Conservation (phyloP, 768 basidiomycete species). For the Roridomyces roridus region DNA sequence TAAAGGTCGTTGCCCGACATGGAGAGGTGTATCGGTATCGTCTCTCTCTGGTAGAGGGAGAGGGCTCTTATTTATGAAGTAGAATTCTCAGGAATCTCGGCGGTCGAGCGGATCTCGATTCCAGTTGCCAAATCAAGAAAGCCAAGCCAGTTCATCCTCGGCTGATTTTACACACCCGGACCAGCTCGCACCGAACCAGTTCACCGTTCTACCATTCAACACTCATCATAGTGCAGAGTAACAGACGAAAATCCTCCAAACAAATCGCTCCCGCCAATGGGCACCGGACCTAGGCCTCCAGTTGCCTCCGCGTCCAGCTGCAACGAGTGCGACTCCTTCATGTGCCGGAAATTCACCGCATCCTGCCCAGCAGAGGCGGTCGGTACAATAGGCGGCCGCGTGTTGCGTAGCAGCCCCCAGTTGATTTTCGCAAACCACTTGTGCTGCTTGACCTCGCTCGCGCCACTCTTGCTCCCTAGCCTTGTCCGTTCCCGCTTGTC, state of each 20-base stretch:
- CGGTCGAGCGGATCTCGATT: slow-evolving; percentile 1
- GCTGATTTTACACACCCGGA: neutral
- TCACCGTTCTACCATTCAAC: slow-evolving; percentile 43
- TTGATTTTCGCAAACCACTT: slow-evolving; percentile 97
- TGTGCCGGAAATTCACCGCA: slow-evolving; percentile 86
- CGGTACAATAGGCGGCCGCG: slow-evolving; percentile 90
- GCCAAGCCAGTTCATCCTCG: neutral
- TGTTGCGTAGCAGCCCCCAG: slow-evolving; percentile 95
- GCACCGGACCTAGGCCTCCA: slow-evolving; percentile 44
- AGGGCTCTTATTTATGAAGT: too few relatives aligned
- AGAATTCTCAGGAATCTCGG: slow-evolving; percentile 16
- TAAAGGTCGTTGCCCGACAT: too few relatives aligned
- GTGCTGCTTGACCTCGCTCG: slow-evolving; percentile 98
- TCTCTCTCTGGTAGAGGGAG: too few relatives aligned
- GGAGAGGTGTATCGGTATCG: too few relatives aligned
- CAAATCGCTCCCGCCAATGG: slow-evolving; percentile 64
- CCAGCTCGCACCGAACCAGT: neutral
- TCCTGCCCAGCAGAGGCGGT: slow-evolving; percentile 78
- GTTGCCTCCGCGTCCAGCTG: slow-evolving; percentile 72
- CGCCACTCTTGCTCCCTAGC: slow-evolving; percentile 91
- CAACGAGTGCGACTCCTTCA: slow-evolving; percentile 90
- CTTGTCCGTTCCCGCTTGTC: slow-evolving; percentile 92
- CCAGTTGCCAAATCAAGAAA: neutral
- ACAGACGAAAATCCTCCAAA: slow-evolving; percentile 92
- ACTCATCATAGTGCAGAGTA: slow-evolving; percentile 85